Base-by-base conservation (phyloP, 495 filamentous ascomycete species). In the Lasiosphaeria ovina region DNA sequence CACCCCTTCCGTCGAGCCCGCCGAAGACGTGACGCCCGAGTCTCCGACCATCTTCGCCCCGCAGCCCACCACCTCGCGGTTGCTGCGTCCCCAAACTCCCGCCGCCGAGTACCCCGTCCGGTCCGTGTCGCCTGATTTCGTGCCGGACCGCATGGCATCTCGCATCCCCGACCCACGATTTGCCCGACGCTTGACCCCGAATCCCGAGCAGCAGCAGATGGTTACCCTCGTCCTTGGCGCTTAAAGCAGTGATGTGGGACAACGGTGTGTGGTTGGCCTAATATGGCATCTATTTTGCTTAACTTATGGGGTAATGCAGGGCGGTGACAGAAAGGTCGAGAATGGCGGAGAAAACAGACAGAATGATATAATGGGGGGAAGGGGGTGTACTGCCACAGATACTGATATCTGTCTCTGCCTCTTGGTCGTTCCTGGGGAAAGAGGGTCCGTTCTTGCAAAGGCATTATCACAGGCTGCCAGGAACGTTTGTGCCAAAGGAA, bases 111-210 rank as follows among this genome's bases (percentile, higher is more conserved):
- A 79, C 57, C 79, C 75, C 10, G 51, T 81, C 44, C 71, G 79
- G 34, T 79, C 79, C 9, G 77, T 76, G 3, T 65, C 67, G 0
- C 64, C 59, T 34, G 36, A 62, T 16, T 68, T 88, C 48, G 78
- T 86, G 0, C 86, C 85, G 0, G 87, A 89, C 64, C 83, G 85
- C 50, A 90, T 89, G 87, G 85, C 82, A 3, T 85, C 85, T 48
- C 82, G 85, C 12, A 77, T 87, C 62, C 76, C 81, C 24, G 83
- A 85, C 36, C 81, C 79, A 4, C 9, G 8, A 3, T 77, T 87
- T 35, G 62, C 64, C 16, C 57, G 73, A 51, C 66, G 76, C 33
- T 54, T 75, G 52, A 80, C 78, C 1, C 77, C 77, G 1, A 68
- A 75, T 48, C 76, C 76, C 35, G 76, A 76, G 51, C 62, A 70